phyloP scores from a whole-genome alignment of 768 basidiomycete genomes.

The Psilocybe azurescens region DNA sequence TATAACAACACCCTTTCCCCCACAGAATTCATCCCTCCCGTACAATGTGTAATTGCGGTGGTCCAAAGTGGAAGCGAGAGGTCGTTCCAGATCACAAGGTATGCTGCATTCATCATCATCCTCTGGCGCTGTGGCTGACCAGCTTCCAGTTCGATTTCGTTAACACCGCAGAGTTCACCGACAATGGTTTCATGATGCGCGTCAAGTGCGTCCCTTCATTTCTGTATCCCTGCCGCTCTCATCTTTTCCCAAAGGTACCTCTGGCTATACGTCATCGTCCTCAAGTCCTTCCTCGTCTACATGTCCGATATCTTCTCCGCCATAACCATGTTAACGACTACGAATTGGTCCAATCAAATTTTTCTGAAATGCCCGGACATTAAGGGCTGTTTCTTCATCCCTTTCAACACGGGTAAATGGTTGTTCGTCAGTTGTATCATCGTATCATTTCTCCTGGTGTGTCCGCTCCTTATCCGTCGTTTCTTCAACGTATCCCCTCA shows the following conservation, averaged over 20 bases:
- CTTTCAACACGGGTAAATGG: slow-evolving; percentile 92
- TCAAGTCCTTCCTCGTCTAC: slow-evolving; percentile 97
- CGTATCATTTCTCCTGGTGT: slow-evolving; percentile 92
- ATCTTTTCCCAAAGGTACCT: slow-evolving; percentile 65
- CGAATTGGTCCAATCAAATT: slow-evolving; percentile 91
- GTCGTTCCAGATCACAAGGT: slow-evolving; percentile 98
- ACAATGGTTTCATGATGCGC: slow-evolving; percentile 86
- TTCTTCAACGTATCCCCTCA: background rate
- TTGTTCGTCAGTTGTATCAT: slow-evolving; percentile 98
- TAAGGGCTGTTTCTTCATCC: slow-evolving; percentile 81
- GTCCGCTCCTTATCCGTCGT: slow-evolving; percentile 48
- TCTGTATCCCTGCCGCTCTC: background rate
- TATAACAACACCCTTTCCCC: slow-evolving; percentile 24
- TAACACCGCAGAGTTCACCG: slow-evolving; percentile 90
- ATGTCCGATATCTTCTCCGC: slow-evolving; percentile 98
- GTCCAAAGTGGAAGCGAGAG: slow-evolving; percentile 95
- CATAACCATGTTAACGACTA: slow-evolving; percentile 92
- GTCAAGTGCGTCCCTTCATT: slow-evolving; percentile 63
- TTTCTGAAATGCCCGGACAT: slow-evolving; percentile 71
- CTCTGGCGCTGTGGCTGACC: slow-evolving; percentile 27
- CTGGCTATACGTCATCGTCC: slow-evolving; percentile 90
- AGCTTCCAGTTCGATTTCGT: slow-evolving; percentile 89
- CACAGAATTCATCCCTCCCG: slow-evolving; percentile 19
- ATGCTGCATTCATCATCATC: slow-evolving; percentile 20
- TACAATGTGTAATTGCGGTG: slow-evolving; percentile 48